phyloP scores from a whole-genome alignment of 352 stramenopile genomes.

The Hyphochytrium catenoides region DNA sequence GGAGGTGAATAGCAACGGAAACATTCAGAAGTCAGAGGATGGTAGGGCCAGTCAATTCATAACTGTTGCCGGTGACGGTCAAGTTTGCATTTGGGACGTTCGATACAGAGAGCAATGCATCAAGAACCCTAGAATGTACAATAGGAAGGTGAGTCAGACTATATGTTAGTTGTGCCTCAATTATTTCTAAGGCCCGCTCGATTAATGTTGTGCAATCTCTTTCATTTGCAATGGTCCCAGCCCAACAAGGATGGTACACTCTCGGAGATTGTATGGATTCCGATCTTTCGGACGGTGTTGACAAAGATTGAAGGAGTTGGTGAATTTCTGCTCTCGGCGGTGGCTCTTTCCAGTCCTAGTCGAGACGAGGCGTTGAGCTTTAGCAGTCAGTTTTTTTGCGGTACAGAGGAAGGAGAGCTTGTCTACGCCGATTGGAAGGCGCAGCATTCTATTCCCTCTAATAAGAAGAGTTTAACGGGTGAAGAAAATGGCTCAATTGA shows the following conservation, averaged over 20 bases:
- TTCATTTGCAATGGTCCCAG: too few relatives aligned
- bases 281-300: constrained; percentile 51
- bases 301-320: constrained; percentile 38
- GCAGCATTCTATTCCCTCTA: constrained; percentile 14
- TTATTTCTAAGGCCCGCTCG: too few relatives aligned
- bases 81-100: constrained; percentile 74
- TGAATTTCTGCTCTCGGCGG: constrained; percentile 15
- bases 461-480: constrained; percentile 12
- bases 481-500: constrained; percentile 14
- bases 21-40: constrained; percentile 29
- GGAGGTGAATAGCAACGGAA: constrained; percentile 65
- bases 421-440: constrained; percentile 64
- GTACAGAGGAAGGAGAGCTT: constrained; percentile 66
- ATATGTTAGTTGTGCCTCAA: too few relatives aligned
- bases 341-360: background rate
- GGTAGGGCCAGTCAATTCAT: constrained; percentile 62
- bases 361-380: constrained; percentile 5
- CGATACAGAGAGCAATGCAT: constrained; percentile 68
- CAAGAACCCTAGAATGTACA: too few relatives aligned
- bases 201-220: too few relatives aligned
- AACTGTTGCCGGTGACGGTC: constrained; percentile 64
- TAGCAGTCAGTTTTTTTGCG: constrained; percentile 47
- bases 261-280: constrained; percentile 45
- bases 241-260: constrained; percentile 26
- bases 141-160: too few relatives aligned